Evolutionary conservation across 208 protist species (phyloP).

Genomic region (Trypanosoma rangeli): DNA sequence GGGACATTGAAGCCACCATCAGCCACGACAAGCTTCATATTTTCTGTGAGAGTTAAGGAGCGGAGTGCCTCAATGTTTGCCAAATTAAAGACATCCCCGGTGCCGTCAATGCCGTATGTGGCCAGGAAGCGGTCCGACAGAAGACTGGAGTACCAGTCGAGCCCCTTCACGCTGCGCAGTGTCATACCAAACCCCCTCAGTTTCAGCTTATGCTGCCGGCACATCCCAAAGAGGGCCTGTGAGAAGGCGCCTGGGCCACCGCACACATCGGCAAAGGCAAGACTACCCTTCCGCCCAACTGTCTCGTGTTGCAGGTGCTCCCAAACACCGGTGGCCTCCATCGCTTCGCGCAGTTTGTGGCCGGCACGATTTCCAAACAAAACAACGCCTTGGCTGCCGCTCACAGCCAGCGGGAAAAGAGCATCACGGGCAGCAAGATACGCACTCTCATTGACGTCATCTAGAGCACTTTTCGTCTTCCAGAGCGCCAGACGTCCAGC

Average conservation of each 20-base stretch:
- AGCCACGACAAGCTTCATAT: slow-evolving; percentile 82
- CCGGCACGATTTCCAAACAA: slow-evolving; percentile 87
- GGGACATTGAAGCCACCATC: slow-evolving; percentile 88
- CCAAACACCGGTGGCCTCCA: slow-evolving; percentile 78
- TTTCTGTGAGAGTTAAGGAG: slow-evolving; percentile 35
- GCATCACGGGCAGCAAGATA: slow-evolving; percentile 61
- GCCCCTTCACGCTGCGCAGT: slow-evolving; percentile 43
- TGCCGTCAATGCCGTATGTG: slow-evolving; percentile 84
- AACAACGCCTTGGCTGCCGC: slow-evolving; percentile 29
- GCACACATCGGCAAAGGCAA: slow-evolving; percentile 88
- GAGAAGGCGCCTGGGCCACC: slow-evolving; percentile 90
- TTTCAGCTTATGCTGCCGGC: slow-evolving; percentile 34
- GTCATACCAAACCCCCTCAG: slow-evolving; percentile 88
- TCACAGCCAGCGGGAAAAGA: slow-evolving; percentile 69
- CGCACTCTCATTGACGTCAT: slow-evolving; percentile 34
- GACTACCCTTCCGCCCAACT: slow-evolving; percentile 12
- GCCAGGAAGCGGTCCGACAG: slow-evolving; percentile 45
- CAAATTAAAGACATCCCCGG: slow-evolving; percentile 78
- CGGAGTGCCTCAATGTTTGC: slow-evolving; percentile 79
- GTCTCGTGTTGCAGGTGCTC: slow-evolving; percentile 41
- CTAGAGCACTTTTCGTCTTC: slow-evolving; percentile 60
- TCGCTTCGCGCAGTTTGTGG: slow-evolving; percentile 87
- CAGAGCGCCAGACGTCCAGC: slow-evolving; percentile 49
- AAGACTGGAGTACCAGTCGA: slow-evolving; percentile 86
- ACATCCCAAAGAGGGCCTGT: slow-evolving; percentile 64